Percentiles rank a stretch among this genome's conserved stretches.
Evolutionary conservation across 2,329 filamentous ascomycete species (phyloP).

Genomic region (Fusarium piperis): DNA sequence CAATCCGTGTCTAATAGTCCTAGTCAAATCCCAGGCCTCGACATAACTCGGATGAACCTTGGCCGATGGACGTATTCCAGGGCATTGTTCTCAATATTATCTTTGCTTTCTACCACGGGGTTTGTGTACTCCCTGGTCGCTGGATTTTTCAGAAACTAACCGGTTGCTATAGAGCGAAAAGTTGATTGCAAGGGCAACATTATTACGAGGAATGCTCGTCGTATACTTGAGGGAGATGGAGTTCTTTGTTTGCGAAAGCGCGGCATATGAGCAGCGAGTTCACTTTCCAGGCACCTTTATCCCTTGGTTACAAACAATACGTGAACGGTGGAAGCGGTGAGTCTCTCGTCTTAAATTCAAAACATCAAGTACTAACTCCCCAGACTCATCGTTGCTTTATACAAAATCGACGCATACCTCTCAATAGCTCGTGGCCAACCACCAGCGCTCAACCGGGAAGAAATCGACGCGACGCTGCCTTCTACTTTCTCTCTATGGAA

Average conservation of each 20-base stretch:
- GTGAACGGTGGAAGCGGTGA: slow-evolving; percentile 51
- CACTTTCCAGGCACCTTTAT: slow-evolving; percentile 51
- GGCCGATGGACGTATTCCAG: slow-evolving; percentile 48
- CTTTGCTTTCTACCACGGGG: slow-evolving; percentile 51
- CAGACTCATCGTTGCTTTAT: slow-evolving; percentile 48
- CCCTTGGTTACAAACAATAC: slow-evolving; percentile 46
- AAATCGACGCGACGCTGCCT: slow-evolving; percentile 49
- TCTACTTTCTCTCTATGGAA: slow-evolving; percentile 51
- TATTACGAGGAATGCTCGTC: slow-evolving; percentile 49
- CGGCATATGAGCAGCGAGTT: slow-evolving; percentile 47
- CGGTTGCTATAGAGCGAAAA: slow-evolving; percentile 41
- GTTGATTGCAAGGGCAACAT: slow-evolving; percentile 44
- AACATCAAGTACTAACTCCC: not conserved
- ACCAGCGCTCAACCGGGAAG: slow-evolving; percentile 47
- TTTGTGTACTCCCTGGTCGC: slow-evolving; percentile 19
- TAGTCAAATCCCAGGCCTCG: slow-evolving; percentile 31
- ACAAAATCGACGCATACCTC: slow-evolving; percentile 53
- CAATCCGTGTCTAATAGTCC: not conserved
- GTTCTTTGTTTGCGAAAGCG: slow-evolving; percentile 49
- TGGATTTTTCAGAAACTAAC: not conserved
- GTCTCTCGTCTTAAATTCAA: accelerated
- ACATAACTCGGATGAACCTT: slow-evolving; percentile 27
- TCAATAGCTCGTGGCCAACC: slow-evolving; percentile 46
- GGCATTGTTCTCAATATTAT: slow-evolving; percentile 51
- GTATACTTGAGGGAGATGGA: slow-evolving; percentile 48